A percentile compares a stretch with the other conserved stretches of the same genome.
These are phyloP conservation scores for Brassica balearica DNA, from an alignment of 441 rosid species.

Conservation along the genomic window DNA sequence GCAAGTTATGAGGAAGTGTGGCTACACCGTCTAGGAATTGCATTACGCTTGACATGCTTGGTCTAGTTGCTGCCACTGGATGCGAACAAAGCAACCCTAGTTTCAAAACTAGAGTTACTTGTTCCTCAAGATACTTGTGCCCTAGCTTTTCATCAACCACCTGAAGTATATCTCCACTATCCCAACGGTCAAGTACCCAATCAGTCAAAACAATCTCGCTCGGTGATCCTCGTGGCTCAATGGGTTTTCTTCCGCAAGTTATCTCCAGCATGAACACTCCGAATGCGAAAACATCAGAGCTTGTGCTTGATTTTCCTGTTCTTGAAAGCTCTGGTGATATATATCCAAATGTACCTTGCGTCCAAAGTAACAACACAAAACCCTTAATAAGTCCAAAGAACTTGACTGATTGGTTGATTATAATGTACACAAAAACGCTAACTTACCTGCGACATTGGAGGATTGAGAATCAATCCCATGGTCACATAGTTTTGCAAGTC, in stretches of 20 bases:
- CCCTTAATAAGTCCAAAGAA: slow-evolving; percentile 7
- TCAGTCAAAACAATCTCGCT: slow-evolving; percentile 44
- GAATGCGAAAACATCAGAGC: slow-evolving; percentile 39
- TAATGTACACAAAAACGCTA: background rate
- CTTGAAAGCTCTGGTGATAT: slow-evolving; percentile 37
- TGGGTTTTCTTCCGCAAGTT: slow-evolving; percentile 49
- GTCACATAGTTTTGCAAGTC: slow-evolving; percentile 46
- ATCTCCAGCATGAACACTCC: slow-evolving; percentile 38
- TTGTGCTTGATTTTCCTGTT: slow-evolving; percentile 39
- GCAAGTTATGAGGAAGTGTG: slow-evolving; percentile 42
- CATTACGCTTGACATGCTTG: slow-evolving; percentile 48
- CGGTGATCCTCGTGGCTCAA: slow-evolving; percentile 17
- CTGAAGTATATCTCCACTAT: slow-evolving; percentile 36
- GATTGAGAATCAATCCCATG: slow-evolving; percentile 46
- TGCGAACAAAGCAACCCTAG: slow-evolving; percentile 49
- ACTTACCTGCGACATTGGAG: slow-evolving; percentile 42
- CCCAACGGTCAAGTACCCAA: slow-evolving; percentile 43
- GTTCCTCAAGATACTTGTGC: slow-evolving; percentile 23
- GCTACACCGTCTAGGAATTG: slow-evolving; percentile 37
- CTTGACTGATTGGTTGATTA: slow-evolving; percentile 25
- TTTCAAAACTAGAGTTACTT: slow-evolving; percentile 46
- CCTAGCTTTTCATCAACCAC: slow-evolving; percentile 40
- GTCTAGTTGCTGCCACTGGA: slow-evolving; percentile 38
- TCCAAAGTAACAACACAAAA: slow-evolving; percentile 44
- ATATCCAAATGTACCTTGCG: slow-evolving; percentile 52